Evolutionary conservation across 2,329 filamentous ascomycete species (phyloP).

Genomic region (Allantophomopsis lycopodina): DNA sequence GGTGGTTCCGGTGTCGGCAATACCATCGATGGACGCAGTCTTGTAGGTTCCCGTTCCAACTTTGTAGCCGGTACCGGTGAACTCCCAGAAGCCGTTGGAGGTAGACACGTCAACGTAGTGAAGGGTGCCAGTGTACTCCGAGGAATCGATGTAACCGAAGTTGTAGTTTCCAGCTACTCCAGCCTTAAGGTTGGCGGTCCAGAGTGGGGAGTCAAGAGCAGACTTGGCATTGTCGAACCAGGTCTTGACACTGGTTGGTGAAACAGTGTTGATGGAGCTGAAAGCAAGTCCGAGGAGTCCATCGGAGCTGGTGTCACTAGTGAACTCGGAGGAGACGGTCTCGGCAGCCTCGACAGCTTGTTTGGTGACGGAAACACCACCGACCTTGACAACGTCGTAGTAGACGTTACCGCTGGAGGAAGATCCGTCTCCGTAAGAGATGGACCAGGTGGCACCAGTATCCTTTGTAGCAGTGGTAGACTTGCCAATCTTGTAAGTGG

Average conservation of each 20-base stretch:
- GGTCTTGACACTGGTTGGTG: constrained; percentile 2
- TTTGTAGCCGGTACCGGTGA: constrained; percentile 32
- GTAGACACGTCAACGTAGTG: constrained; percentile 33
- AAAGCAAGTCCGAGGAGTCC: constrained; percentile 45
- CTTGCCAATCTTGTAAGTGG: constrained; percentile 4
- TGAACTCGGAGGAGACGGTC: constrained; percentile 7
- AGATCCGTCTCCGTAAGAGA: constrained; percentile 16
- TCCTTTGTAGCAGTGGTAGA: constrained; percentile 3
- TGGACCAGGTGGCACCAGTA: constrained; percentile 6
- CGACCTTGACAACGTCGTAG: constrained; percentile 6
- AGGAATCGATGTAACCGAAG: constrained; percentile 39
- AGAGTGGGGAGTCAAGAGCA: constrained; percentile 22
- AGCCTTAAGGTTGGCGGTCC: constrained; percentile 39
- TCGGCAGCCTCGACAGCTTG: constrained; percentile 7
- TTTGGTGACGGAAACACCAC: constrained; percentile 3
- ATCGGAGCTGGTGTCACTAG: constrained; percentile 20
- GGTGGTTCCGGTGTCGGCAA: constrained; percentile 28
- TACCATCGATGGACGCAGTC: constrained; percentile 38
- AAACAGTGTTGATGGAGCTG: constrained; percentile 4
- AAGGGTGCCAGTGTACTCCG: constrained; percentile 38
- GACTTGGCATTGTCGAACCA: constrained; percentile 4
- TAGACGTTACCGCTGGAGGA: constrained; percentile 9
- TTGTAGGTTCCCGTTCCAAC: constrained; percentile 29
- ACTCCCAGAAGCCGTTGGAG: constrained; percentile 40
- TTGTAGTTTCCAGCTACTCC: constrained; percentile 33